Percentiles rank a stretch among this genome's conserved stretches.
These are phyloP conservation scores for Candida labiduridarum DNA, from an alignment of 1,139 yeast genomes.

Conservation along the genomic window DNA sequence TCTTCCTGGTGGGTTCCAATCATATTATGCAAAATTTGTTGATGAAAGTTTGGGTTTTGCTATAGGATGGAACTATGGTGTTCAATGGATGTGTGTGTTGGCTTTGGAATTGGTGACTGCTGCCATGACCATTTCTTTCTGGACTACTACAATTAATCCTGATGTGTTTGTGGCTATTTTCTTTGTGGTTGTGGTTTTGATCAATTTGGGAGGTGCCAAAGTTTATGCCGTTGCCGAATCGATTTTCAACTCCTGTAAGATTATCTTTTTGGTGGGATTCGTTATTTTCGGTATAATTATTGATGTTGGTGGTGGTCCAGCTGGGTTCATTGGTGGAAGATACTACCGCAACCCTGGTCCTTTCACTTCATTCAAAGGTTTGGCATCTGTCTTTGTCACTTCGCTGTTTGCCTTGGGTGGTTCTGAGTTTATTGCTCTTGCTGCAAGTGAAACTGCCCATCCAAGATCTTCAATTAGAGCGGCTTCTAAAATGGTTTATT, in stretches of 20 bases:
- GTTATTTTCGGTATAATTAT: slow-evolving; percentile 31
- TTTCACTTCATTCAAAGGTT: slow-evolving; percentile 27
- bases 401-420: slow-evolving; percentile 32
- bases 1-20: slow-evolving; percentile 42
- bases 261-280: slow-evolving; percentile 35
- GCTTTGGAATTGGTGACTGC: slow-evolving; percentile 45
- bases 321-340: slow-evolving; percentile 34
- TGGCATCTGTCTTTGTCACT: slow-evolving; percentile 27
- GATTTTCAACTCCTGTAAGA: slow-evolving; percentile 32
- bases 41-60: slow-evolving; percentile 44
- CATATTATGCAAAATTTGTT: slow-evolving; percentile 39
- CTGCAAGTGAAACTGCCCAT: slow-evolving; percentile 35
- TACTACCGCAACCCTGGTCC: slow-evolving; percentile 35
- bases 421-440: slow-evolving; percentile 34
- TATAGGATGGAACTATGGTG: slow-evolving; percentile 44
- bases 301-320: slow-evolving; percentile 36
- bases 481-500: slow-evolving; percentile 38
- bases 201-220: slow-evolving; percentile 35
- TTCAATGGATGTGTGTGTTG: slow-evolving; percentile 41
- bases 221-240: slow-evolving; percentile 40
- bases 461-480: slow-evolving; percentile 36
- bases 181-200: slow-evolving; percentile 28
- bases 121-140: slow-evolving; percentile 35
- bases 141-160: slow-evolving; percentile 31
- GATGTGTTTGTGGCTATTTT: slow-evolving; percentile 36